These are phyloP conservation scores for Paraphoma chrysanthemicola DNA, from an alignment of 2,329 filamentous ascomycete species.

Conservation along the genomic window DNA sequence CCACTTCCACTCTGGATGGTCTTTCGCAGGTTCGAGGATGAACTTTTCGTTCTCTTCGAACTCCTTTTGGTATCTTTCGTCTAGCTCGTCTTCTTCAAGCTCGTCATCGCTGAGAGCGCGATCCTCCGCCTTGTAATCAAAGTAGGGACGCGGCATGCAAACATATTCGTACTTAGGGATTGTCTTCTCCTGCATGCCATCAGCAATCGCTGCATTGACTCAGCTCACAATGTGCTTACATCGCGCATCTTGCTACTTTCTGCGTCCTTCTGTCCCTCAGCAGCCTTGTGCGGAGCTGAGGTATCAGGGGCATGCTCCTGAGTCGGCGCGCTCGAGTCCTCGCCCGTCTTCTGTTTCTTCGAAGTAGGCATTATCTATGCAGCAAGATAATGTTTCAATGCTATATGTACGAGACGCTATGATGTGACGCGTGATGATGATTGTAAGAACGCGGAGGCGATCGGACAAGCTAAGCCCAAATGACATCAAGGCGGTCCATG, in stretches of 20 bases:
- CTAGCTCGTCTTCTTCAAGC: constrained; percentile 8
- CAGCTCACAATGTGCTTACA: not conserved
- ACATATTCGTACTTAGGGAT: constrained; percentile 6
- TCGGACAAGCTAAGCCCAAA: not conserved
- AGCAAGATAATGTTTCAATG: not conserved
- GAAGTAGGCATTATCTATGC: not conserved
- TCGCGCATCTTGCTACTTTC: not conserved
- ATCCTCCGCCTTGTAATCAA: constrained; percentile 9
- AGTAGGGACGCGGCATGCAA: constrained; percentile 7
- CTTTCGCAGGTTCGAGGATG: constrained; percentile 7
- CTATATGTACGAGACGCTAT: not conserved
- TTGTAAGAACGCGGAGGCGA: not conserved
- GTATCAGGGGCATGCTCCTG: not conserved
- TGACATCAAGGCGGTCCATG: constrained; percentile 4
- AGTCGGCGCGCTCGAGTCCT: not conserved
- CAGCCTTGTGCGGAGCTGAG: not conserved
- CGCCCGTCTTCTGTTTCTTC: not conserved
- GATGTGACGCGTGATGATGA: too few relatives aligned
- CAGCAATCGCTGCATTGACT: not conserved
- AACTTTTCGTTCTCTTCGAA: constrained; percentile 7
- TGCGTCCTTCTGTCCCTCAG: not conserved
- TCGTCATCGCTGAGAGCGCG: not conserved
- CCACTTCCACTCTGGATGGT: constrained; percentile 17
- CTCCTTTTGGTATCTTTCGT: constrained; percentile 5
- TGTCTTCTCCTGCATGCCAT: not conserved